Base-by-base conservation (phyloP, 148 eudicot species). In the Salicornia ramosissima region DNA sequence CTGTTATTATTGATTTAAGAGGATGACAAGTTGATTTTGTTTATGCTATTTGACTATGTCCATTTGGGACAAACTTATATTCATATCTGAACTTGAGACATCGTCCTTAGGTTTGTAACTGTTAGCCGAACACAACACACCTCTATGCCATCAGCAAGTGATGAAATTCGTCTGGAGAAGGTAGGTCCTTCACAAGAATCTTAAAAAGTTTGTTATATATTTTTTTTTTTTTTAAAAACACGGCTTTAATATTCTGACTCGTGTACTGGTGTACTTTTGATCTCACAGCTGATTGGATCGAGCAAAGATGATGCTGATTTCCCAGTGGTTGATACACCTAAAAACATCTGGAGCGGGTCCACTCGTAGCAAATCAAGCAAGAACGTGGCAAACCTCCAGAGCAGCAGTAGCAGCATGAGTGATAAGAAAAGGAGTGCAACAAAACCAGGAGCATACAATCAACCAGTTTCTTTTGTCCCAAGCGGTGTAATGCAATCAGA, bases 91-190 rank as follows among this genome's bases (percentile, higher is more conserved):
- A 11, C 6, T 33, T 46, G n/a, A 56, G 26, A 26, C 19, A 18
- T 33, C 46, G 31, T 13, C 47, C 29, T 11, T 33, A 95, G 97
- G 74, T 86, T 95, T 81, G 99, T 95, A 49, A 89, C 85, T 21
- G 97, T 95, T 34, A 80, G 75, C 12, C 81, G 86, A 74, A 91
- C 99, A 62, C 84, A 82, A 25, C 88, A 91, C 80, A 95, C 99
- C 40, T 68, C 78, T 68, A 86, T 91, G 88, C 99, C 99, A 68
- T 91, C 93, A 52, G 75, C 93, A 22, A 82, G 78, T 80, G 97
- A 89, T 78, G 86, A 76, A 85, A 75, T 83, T 74, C 93, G 90
- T 61, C 75, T 95, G 50, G 83, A 86, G 72, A 91, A 95, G 99
- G 99, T 91, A 83, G 45, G 65, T 51, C 47, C 59, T 42, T 50